Conservation (phyloP, 371 early-diverging fungal species). For the Neoconidiobolus thromboides region DNA sequence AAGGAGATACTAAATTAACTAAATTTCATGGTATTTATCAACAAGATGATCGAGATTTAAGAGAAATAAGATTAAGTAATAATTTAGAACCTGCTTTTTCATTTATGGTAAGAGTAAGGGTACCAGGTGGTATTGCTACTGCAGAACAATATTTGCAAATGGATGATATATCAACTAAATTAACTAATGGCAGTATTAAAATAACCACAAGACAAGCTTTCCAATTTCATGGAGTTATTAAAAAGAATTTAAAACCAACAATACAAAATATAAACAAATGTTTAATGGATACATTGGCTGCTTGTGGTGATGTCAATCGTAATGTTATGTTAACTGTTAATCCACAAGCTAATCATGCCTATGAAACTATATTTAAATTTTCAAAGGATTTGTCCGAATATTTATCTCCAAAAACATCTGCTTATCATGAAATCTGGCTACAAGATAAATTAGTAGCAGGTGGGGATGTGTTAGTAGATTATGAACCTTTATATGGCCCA, state of each 20-base stretch:
- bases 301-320: constrained; percentile 93
- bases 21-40: constrained; percentile 94
- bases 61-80: constrained; percentile 62
- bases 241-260: constrained; percentile 62
- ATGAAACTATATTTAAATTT: constrained; percentile 55
- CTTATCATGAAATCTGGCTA: constrained; percentile 92
- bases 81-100: constrained; percentile 78
- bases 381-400: constrained; percentile 44
- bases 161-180: constrained; percentile 60
- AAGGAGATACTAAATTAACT: constrained; percentile 73
- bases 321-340: constrained; percentile 83
- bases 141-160: constrained; percentile 80
- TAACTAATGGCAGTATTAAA: constrained; percentile 77
- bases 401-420: constrained; percentile 63
- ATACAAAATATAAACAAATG: constrained; percentile 77
- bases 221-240: constrained; percentile 88
- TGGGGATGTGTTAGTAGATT: constrained; percentile 45
- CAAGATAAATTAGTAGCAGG: constrained; percentile 71
- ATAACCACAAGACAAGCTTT: constrained; percentile 87
- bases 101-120: constrained; percentile 89
- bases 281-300: constrained; percentile 78
- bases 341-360: constrained; percentile 55
- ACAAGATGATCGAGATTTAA: constrained; percentile 87
- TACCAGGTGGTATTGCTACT: constrained; percentile 76
- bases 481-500: constrained; percentile 78